Percentiles rank a stretch among this genome's conserved stretches.
Evolutionary conservation across 1,139 yeast species (phyloP).

Genomic region (Geotrichum histeridarum): DNA sequence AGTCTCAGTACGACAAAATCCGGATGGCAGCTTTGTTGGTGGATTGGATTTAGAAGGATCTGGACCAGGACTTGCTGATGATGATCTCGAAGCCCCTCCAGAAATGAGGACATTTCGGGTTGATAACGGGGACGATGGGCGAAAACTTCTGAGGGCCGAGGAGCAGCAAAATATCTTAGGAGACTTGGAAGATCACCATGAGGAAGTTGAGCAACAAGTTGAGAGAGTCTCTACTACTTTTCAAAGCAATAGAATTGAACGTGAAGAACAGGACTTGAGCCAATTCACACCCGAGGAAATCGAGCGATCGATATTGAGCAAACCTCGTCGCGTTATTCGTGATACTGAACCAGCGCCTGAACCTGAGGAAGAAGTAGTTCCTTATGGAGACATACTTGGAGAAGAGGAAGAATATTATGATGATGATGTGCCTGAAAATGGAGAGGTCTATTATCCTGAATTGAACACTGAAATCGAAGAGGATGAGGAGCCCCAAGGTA

Average conservation of each 20-base stretch:
- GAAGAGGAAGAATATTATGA: background rate
- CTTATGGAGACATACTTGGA: background rate
- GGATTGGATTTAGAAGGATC: background rate
- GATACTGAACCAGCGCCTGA: background rate
- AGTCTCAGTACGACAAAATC: conserved; percentile 7
- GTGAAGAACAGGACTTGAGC: background rate
- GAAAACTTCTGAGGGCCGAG: background rate
- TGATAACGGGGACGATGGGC: background rate
- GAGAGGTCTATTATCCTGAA: background rate
- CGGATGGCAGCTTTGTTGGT: conserved; percentile 4
- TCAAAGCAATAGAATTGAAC: background rate
- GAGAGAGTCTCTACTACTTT: background rate
- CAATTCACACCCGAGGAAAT: conserved; percentile 15
- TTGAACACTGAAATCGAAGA: background rate
- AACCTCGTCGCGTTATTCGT: conserved; percentile 10
- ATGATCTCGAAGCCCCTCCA: conserved; percentile 14
- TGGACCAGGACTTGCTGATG: conserved; percentile 1
- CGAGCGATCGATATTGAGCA: conserved; percentile 13
- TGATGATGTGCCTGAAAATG: background rate
- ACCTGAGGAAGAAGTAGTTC: background rate
- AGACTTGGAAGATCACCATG: background rate
- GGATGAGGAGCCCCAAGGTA: background rate
- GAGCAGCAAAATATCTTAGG: conserved; percentile 8
- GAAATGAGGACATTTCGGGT: conserved; percentile 7
- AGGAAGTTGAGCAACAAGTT: background rate